Base-by-base conservation (phyloP, 345 rosid genomes). In the Eucalyptus tenuipes region DNA sequence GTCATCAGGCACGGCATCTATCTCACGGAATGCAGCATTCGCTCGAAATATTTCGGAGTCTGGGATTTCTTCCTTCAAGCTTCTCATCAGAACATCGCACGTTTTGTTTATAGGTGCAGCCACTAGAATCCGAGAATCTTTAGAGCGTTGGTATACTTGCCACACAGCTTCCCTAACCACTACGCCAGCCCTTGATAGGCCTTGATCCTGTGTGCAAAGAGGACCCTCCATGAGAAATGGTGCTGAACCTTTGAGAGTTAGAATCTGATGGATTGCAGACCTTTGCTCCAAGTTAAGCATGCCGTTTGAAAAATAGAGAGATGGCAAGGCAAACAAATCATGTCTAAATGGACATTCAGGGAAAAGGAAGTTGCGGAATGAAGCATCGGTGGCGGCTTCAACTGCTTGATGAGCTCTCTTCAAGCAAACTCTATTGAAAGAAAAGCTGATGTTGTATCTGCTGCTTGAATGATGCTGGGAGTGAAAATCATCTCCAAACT, bases 321-420 rank as follows among this genome's bases (percentile, higher is more conserved):
- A 64, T 64, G 37, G 37, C 17, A 7, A n/a, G 75, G 37, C 75
- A n/a, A n/a, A n/a, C 37, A 14, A 14, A 64, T n/a, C 37, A n/a
- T 18, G 37, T n/a, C 75, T 7, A 9, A 16, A 2, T n/a, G 18
- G 18, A n/a, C 75, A 7, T 31, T 3, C 9, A 3, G 75, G 94
- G 86, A 93, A 93, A 44, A 89, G 53, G 86, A 89, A 91, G 45
- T 87, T 91, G 68, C 49, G 27, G 79, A 91, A 85, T 42, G 53
- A 75, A 88, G 90, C 88, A 87, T 86, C 86, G 1, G 92, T 86
- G 16, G 88, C 92, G 20, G 92, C 91, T 89, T 91, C 86, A 29
- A 91, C 75, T 25, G 94, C 95, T 87, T 92, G 91, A 86, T 91
- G 93, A 82, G 91, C 92, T 86, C 93, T 89, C 57, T 91, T 91